phyloP scores from a whole-genome alignment of 495 filamentous ascomycete species.

The Clohesyomyces aquaticus region DNA sequence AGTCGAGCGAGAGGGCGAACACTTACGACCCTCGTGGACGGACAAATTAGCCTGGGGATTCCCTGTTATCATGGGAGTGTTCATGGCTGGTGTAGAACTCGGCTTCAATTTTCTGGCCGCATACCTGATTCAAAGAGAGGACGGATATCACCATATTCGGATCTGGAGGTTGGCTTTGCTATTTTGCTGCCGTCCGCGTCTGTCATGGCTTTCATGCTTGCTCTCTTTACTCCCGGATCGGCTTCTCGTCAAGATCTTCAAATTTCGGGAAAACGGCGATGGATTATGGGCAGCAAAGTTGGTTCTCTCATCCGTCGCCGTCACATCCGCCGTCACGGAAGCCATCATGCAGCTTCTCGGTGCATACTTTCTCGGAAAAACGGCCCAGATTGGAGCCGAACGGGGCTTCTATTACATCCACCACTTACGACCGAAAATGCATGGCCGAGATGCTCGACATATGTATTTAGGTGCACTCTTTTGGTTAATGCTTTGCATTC shows the following conservation, averaged over 20 bases:
- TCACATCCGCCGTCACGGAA: conserved; percentile 14
- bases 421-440: conserved; percentile 8
- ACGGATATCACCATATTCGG: neutral
- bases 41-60: conserved; percentile 11
- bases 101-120: conserved; percentile 12
- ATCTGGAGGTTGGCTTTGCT: conserved; percentile 1
- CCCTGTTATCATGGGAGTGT: conserved; percentile 2
- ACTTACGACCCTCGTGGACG: neutral
- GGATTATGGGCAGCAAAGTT: conserved; percentile 12
- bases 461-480: conserved; percentile 14
- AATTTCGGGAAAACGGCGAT: neutral
- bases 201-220: conserved; percentile 7
- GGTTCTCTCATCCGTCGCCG: conserved; percentile 5
- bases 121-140: neutral
- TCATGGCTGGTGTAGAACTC: neutral
- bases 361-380: conserved; percentile 5
- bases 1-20: conserved; percentile 2
- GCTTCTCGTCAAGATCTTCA: neutral
- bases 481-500: conserved; percentile 6
- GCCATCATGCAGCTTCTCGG: conserved; percentile 17
- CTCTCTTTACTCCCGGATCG: neutral
- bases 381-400: neutral
- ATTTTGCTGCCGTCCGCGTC: conserved; percentile 9
- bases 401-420: conserved; percentile 12
- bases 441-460: conserved; percentile 9